Evolutionary conservation across 2,329 filamentous ascomycete genomes (phyloP).

Genomic region (Verticillium albo-atrum): DNA sequence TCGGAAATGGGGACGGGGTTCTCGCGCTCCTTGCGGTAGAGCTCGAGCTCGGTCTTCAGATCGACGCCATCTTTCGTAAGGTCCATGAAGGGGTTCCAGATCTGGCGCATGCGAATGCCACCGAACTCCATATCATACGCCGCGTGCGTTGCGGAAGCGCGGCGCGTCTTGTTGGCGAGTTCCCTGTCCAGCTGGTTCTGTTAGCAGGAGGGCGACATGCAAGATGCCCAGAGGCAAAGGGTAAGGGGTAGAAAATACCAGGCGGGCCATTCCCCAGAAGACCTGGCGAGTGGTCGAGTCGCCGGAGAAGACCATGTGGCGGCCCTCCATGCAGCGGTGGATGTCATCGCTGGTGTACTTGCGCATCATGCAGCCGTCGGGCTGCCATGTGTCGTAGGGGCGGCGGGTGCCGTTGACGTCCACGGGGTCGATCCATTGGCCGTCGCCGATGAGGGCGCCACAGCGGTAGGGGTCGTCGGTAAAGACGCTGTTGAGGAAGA

Average conservation of each 20-base stretch:
- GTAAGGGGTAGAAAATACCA: slow-evolving; percentile 19
- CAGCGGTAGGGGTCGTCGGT: slow-evolving; percentile 47
- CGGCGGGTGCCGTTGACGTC: slow-evolving; percentile 19
- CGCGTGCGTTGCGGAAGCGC: not conserved
- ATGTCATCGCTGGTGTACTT: slow-evolving; percentile 49
- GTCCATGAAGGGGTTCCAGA: slow-evolving; percentile 61
- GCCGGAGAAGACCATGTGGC: slow-evolving; percentile 52
- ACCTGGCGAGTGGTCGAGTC: slow-evolving; percentile 56
- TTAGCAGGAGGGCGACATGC: not conserved
- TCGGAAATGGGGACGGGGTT: slow-evolving; percentile 7
- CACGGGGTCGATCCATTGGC: slow-evolving; percentile 39
- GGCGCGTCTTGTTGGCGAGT: not conserved
- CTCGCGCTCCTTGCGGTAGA: slow-evolving; percentile 16
- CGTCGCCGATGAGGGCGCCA: slow-evolving; percentile 41
- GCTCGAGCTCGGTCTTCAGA: slow-evolving; percentile 15
- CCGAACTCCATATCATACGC: slow-evolving; percentile 29
- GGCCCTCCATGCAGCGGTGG: slow-evolving; percentile 44
- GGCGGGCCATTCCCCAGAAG: slow-evolving; percentile 45
- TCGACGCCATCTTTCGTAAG: slow-evolving; percentile 19
- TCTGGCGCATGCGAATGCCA: slow-evolving; percentile 46
- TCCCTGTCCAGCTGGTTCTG: not conserved
- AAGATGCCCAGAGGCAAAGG: not conserved
- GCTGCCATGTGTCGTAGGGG: slow-evolving; percentile 49
- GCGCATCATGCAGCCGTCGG: slow-evolving; percentile 53
- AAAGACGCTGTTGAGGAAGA: not conserved